Evolutionary conservation across 2,329 filamentous ascomycete genomes (phyloP), one percentile per base, ranked within the genome.

Genomic region (Beauveria caledonica): DNA sequence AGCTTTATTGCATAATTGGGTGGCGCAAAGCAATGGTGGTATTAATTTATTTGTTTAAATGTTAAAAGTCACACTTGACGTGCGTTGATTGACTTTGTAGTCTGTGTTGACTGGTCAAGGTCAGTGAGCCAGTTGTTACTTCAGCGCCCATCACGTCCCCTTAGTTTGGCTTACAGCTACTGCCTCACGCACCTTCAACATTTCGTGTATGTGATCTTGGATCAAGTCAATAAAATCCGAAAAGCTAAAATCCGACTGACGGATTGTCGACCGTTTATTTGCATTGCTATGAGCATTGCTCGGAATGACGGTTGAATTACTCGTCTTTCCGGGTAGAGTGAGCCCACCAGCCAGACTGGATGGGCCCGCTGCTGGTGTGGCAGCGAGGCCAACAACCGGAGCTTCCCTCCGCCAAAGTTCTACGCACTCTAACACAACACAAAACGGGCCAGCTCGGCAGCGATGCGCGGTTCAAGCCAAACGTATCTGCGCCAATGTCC

Each of bases 401-500:
- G 56, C 46, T 58, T 23, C 36, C 45, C 33, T 50, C 46, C 15
- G 23, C 36, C 33, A 51, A 27, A 21, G n/a, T 44, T 23, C 46
- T 11, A 9, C 8, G n/a, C 10, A 17, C 13, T 51, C 39, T 23
- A 48, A 11, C 45, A 60, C 50, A 13, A n/a, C 29, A 29, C 40
- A 54, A 10, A 50, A 54, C 40, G 17, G 44, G 58, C 58, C 58
- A 48, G 50, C 42, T 54, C 58, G 44, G n/a, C 58, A 76, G 76
- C 73, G 70, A 79, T 79, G 77, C 72, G 71, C 74, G 69, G 70
- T 67, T 69, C 66, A 64, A 71, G 70, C 68, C 69, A 71, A 70
- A 69, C 68, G 67, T 67, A 68, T 67, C 67, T 67, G 66, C 68
- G 71, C 72, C 76, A 75, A 81, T 81, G 78, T 78, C 78, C 70